These are phyloP conservation scores for Ophiostoma quercus DNA, from an alignment of 2,329 filamentous ascomycete genomes.

Conservation along the genomic window DNA sequence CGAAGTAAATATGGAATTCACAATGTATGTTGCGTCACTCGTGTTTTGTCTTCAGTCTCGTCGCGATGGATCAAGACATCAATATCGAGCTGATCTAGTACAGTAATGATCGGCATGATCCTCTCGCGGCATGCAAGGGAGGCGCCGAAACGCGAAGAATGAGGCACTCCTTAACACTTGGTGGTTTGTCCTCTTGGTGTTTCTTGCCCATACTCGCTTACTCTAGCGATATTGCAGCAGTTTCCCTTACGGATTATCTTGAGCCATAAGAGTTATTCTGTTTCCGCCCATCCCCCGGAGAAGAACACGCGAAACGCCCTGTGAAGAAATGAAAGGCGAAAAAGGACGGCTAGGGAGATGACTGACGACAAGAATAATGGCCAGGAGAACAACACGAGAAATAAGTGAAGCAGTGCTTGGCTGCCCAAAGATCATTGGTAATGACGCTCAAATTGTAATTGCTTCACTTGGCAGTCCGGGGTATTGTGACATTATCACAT, in stretches of 20 bases:
- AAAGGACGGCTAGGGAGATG: slow-evolving; percentile 6
- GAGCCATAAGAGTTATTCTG: neutral
- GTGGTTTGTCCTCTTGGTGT: neutral
- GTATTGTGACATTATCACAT: neutral
- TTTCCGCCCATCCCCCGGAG: neutral
- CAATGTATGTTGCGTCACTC: neutral
- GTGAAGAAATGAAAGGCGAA: neutral
- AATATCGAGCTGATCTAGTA: neutral
- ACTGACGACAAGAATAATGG: neutral
- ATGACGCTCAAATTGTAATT: neutral
- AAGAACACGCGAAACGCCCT: neutral
- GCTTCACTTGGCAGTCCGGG: neutral
- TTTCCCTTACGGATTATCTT: neutral
- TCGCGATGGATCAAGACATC: neutral
- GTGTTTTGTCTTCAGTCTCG: neutral
- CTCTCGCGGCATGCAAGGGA: neutral
- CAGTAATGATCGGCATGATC: neutral
- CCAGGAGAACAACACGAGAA: neutral
- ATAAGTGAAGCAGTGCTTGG: neutral
- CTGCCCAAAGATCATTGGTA: neutral
- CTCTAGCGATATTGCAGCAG: neutral
- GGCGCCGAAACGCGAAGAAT: neutral
- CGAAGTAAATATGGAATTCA: neutral
- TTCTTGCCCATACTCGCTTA: neutral
- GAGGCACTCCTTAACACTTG: neutral